A percentile compares a stretch with the other conserved stretches of the same genome.
Evolutionary conservation across 2,329 filamentous ascomycete species (phyloP).

Genomic region (Colletotrichum sp.): DNA sequence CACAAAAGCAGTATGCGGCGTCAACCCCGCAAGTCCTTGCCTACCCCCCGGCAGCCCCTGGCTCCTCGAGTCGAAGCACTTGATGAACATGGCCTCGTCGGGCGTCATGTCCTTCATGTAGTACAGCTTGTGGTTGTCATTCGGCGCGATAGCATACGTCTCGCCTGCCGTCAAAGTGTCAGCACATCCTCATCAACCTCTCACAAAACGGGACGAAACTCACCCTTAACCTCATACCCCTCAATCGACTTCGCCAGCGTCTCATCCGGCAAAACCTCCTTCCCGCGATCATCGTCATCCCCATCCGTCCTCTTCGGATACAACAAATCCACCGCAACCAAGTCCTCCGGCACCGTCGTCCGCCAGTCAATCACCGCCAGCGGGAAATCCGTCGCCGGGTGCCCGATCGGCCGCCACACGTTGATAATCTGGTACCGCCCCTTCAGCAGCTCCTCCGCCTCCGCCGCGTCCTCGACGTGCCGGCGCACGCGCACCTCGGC

Average conservation of each 20-base stretch:
- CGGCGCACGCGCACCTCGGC: slow-evolving; percentile 65
- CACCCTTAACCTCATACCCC: slow-evolving; percentile 61
- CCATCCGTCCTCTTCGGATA: slow-evolving; percentile 54
- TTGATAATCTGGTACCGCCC: slow-evolving; percentile 72
- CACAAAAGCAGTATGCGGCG: slow-evolving; percentile 59
- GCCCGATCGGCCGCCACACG: slow-evolving; percentile 71
- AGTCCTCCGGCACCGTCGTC: slow-evolving; percentile 59
- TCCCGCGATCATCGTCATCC: slow-evolving; percentile 56
- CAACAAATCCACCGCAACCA: slow-evolving; percentile 65
- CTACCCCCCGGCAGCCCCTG: slow-evolving; percentile 45
- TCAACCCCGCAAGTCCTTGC: slow-evolving; percentile 51
- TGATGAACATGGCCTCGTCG: slow-evolving; percentile 52
- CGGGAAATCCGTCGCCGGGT: slow-evolving; percentile 66
- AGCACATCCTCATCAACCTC: background rate
- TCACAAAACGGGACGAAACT: background rate
- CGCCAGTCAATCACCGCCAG: slow-evolving; percentile 71
- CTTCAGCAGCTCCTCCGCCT: slow-evolving; percentile 61
- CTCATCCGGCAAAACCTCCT: slow-evolving; percentile 59
- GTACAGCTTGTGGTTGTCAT: slow-evolving; percentile 63
- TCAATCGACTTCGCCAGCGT: slow-evolving; percentile 50
- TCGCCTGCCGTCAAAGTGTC: slow-evolving; percentile 47
- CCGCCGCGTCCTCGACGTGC: slow-evolving; percentile 52
- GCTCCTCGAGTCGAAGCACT: slow-evolving; percentile 58
- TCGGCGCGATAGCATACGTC: slow-evolving; percentile 64
- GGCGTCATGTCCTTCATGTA: slow-evolving; percentile 72